Evolutionary conservation across 768 basidiomycete species (phyloP), one percentile per base, ranked within the genome.

Genomic region (Leccinum subgranulosum): DNA sequence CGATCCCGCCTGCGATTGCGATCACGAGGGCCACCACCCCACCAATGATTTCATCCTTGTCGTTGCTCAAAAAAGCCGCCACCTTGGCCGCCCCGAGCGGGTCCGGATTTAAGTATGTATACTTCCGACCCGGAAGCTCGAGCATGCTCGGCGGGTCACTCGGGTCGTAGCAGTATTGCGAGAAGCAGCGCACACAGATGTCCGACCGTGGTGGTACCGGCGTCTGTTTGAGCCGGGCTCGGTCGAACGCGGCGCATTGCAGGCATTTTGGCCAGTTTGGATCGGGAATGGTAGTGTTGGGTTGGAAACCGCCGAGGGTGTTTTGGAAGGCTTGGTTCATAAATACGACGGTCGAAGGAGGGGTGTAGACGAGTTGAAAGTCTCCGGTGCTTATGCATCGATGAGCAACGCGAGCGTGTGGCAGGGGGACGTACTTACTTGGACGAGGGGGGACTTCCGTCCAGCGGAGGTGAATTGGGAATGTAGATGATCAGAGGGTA

Each of bases 401-500:
- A 12, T 27, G 51, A 31, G 21, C 8, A 17, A 23, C 47, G 48
- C 49, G 53, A 63, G 65, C 46, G 58, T n/a, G 48, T 45, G 8
- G 55, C 36, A 7, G 46, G 12, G 53, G 15, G 15, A 21, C 15
- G 25, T n/a, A 19, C 63, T 7, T 51, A 88, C 88, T 90, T 85
- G n/a, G 84, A 77, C 19, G 84, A 80, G 12, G 88, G 87, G 55
- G 79, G 67, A 56, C 76, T 78, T 23, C 86, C 87, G 54, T 77
- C 78, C 19, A 84, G 62, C 3, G 87, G 87, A n/a, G 90, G 88
- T 29, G 88, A 79, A 67, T 87, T 90, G 6, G 92, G 91, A 7
- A 92, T 75, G 64, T 88, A 91, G 45, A 92, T 80, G 41, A 92
- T 71, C 19, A 92, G 61, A 0, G 90, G 90, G 60, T 79, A 87